A percentile compares a stretch with the other conserved stretches of the same genome.
Evolutionary conservation across 345 rosid genomes (phyloP).

Genomic region (Salix brachista): DNA sequence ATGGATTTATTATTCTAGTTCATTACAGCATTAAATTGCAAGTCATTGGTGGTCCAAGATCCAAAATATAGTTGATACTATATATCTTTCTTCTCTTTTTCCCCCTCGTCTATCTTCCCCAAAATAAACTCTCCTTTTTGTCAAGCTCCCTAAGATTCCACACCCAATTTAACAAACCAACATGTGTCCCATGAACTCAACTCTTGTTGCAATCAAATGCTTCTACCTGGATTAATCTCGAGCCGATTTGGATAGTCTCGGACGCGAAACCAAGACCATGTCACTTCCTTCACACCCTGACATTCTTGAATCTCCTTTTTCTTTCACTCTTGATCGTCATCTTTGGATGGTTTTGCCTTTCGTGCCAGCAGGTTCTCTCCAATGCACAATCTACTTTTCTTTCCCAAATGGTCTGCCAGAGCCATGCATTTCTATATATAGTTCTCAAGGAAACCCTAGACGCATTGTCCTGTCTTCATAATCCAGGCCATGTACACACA

Average conservation of each 20-base stretch:
- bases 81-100: not conserved
- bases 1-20: not conserved
- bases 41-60: not conserved
- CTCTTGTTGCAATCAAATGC: conserved; percentile 71
- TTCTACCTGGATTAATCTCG: conserved; percentile 70
- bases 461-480: conserved; percentile 69
- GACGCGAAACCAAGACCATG: conserved; percentile 75
- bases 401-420: conserved; percentile 68
- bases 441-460: conserved; percentile 64
- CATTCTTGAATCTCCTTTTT: conserved; percentile 71
- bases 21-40: not conserved
- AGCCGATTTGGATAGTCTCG: conserved; percentile 57
- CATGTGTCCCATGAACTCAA: conserved; percentile 50
- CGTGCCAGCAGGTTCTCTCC: conserved; percentile 84
- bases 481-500: conserved; percentile 74
- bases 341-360: conserved; percentile 98
- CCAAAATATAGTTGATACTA: not conserved
- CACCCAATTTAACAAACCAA: not conserved
- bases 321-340: conserved; percentile 65
- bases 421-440: conserved; percentile 53
- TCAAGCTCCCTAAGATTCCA: not conserved
- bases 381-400: conserved; percentile 62
- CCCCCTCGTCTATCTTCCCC: not conserved
- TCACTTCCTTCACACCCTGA: conserved; percentile 78
- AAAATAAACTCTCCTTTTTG: not conserved